Base-by-base conservation (phyloP, 2,329 filamentous ascomycete species). In the Botrytis byssoidea region DNA sequence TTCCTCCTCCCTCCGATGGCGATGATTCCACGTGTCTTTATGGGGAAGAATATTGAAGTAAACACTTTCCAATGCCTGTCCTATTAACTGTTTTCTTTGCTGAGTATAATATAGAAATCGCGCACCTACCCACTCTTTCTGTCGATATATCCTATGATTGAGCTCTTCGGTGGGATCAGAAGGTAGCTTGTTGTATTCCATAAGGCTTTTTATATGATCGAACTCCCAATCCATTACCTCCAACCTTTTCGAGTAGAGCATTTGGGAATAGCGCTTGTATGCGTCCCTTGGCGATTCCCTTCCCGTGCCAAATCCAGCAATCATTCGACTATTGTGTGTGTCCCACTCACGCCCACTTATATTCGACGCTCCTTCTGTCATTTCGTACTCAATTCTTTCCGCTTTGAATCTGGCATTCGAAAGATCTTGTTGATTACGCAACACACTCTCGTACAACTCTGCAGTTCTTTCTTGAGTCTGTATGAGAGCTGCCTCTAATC, bases 11-110 rank as follows among this genome's bases (percentile, higher is more conserved):
- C 51, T 55, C 5, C 3, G 2, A 29, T 3, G 1, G 14, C n/a
- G 6, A 7, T 29, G 51, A 55, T 2, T 7, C 0, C 0, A n/a
- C n/a, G 14, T 8, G 25, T 16, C 5, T 0, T 7, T 2, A 55
- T 1, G 0, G 51, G 12, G 1, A 8, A 55, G n/a, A 55, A 55
- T 29, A 29, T 55, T 55, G 14, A 8, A 8, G 51, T 55, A 55
- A 55, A 55, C n/a, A 55, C 51, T 55, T 55, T 55, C 51, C 51
- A 55, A 18, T 29, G 14, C 51, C 14, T 2, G 0, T 29, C 51
- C 51, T 55, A 55, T 8, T 55, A 3, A 4, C 5, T 55, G 5
- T 14, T 18, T 55, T 29, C 51, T 55, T 16, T 29, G 7, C 51
- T 55, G 51, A 55, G 25, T 18, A 29, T 55, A 4, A 29, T 29